Evolutionary conservation across 805 yeast species (phyloP).

Genomic region (Ogataea wickerhamii): DNA sequence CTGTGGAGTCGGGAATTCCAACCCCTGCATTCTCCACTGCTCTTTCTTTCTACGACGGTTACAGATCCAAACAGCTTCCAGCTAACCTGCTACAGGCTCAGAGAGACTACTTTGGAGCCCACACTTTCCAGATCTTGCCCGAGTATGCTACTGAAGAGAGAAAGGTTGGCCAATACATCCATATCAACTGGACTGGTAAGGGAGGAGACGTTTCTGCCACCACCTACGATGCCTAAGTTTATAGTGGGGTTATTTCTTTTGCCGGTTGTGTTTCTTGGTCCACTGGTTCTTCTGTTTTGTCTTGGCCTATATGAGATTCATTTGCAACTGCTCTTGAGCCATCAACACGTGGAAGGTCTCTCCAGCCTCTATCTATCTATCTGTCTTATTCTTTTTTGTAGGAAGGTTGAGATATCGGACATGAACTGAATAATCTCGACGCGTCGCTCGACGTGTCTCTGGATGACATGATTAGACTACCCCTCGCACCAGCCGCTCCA

Average conservation of each 20-base stretch:
- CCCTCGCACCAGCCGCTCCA: too few relatives aligned
- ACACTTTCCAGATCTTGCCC: conserved; percentile 94
- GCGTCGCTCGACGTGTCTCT: too few relatives aligned
- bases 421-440: too few relatives aligned
- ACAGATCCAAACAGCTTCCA: conserved; percentile 92
- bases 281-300: too few relatives aligned
- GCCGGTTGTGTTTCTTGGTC: not conserved
- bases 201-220: conserved; percentile 98
- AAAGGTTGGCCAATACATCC: conserved; percentile 81
- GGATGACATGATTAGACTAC: too few relatives aligned
- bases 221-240: conserved; percentile 81
- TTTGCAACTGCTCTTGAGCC: too few relatives aligned
- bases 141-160: conserved; percentile 71
- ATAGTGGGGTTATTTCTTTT: not conserved
- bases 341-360: too few relatives aligned
- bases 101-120: conserved; percentile 99
- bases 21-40: conserved; percentile 98
- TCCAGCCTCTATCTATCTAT: too few relatives aligned
- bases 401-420: too few relatives aligned
- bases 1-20: conserved; percentile 87
- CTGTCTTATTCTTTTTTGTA: too few relatives aligned
- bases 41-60: conserved; percentile 96
- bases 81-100: conserved; percentile 99
- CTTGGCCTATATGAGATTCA: too few relatives aligned
- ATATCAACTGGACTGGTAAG: conserved; percentile 98